A percentile compares a stretch with the other conserved stretches of the same genome.
phyloP scores from a whole-genome alignment of 192 early-diverging fungal genomes.

The Chytriomyces hyalinus region DNA sequence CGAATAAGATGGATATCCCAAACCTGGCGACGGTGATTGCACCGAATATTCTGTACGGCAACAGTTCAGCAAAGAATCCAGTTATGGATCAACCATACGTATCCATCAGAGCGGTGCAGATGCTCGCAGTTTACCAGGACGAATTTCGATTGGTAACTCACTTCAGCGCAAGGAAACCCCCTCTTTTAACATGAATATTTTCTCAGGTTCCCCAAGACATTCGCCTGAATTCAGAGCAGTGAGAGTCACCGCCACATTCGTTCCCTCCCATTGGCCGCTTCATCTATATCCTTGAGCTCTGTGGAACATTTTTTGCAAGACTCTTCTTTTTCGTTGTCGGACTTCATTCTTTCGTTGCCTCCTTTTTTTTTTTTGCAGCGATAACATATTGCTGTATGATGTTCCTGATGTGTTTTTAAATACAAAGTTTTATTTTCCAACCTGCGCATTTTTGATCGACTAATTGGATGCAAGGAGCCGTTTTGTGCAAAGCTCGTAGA shows the following conservation, averaged over 20 bases:
- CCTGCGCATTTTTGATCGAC: too few species aligned
- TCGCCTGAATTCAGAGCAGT: background rate
- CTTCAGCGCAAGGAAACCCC: background rate
- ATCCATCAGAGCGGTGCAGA: slow-evolving; percentile 49
- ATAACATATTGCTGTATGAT: too few species aligned
- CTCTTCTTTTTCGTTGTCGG: too few species aligned
- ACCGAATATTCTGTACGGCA: slow-evolving; percentile 89
- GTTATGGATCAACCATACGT: slow-evolving; percentile 41
- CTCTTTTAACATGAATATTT: too few species aligned
- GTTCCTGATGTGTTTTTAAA: too few species aligned
- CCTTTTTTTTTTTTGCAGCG: too few species aligned
- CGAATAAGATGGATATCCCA: slow-evolving; percentile 90
- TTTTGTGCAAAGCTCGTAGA: slow-evolving; percentile 68
- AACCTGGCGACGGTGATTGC: slow-evolving; percentile 94
- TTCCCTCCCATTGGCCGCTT: too few species aligned
- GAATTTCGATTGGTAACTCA: slow-evolving; percentile 54
- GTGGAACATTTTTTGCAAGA: too few species aligned
- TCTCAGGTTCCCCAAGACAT: background rate
- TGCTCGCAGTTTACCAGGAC: slow-evolving; percentile 53
- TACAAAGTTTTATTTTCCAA: too few species aligned
- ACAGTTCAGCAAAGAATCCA: slow-evolving; percentile 57
- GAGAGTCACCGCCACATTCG: background rate
- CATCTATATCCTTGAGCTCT: too few species aligned
- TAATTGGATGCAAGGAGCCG: background rate
- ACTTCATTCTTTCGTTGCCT: too few species aligned